Evolutionary conservation across 108 stramenopile species (phyloP), one percentile per base, ranked within the genome.

Genomic region (Asterionellopsis glacialis): DNA sequence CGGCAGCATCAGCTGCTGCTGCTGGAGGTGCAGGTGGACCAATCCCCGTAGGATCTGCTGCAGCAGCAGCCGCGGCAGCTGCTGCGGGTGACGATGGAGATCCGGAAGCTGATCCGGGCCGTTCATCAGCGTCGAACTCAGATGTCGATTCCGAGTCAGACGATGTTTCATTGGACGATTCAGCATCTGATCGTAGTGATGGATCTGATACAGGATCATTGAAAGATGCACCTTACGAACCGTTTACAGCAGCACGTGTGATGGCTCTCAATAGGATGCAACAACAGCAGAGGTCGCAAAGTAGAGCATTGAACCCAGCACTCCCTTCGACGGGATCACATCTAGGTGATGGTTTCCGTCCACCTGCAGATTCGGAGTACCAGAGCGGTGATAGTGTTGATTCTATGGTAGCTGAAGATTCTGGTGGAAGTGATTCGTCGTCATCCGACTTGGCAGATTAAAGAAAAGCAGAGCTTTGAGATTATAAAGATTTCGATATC

Each of bases 121-220:
- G 52, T 27, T 81, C 80, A 6, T 82, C 81, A 9, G 70, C 76
- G 11, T 82, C 81, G 27, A 77, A 77, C 25, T 82, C 81, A 12
- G 81, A 82, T 45, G 64, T 75, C 21, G 81, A 75, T 52, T 75
- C 70, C 12, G 81, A 82, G 57, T 82, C 81, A 0, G 81, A 78
- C 43, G 81, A 82, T 61, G 60, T 82, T 43, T 81, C 80, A 5
- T 75, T 82, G 26, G 81, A 82, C 48, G 81, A 82, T 64, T 82
- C 81, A 41, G 81, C 81, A 23, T 82, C 81, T 1, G 81, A 82
- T 73, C 69, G 81, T 23, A 82, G 81, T 41, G 81, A 82, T 54
- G 70, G 81, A 19, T 75, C 74, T 25, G 79, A 80, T 56, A 70
- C 75, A 19, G 66, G 67, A 28, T 59, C 68, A 15, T 15, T 38